Evolutionary conservation across 2,329 filamentous ascomycete species (phyloP), one percentile per base, ranked within the genome.

Genomic region (Raffaelea albimanens): DNA sequence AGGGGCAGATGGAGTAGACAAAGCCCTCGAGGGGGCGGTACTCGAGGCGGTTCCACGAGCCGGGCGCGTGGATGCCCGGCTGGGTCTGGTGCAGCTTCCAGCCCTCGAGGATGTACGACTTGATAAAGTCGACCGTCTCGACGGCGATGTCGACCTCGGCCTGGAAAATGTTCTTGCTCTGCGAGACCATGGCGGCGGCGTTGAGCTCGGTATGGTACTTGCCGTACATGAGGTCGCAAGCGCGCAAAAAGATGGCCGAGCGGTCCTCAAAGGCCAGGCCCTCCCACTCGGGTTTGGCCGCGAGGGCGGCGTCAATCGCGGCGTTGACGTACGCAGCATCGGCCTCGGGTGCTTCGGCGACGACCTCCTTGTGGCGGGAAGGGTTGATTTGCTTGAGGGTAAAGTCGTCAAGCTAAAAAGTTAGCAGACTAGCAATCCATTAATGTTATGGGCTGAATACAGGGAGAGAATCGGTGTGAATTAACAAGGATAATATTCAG

Each of bases 11-110:
- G 34, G 90, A 89, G 63, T 95, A 95, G 52, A 96, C 88, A 65
- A 96, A 96, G n/a, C 90, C 90, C 65, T 96, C 90, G 3, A 96
- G 78, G n/a, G 90, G 83, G 38, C 90, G 78, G 16, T 74, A 83
- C 55, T 90, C 87, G n/a, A 90, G 76, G 55, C 4, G 80, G 76
- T 38, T 38, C 34, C 34, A 38, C 34, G 14, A 8, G 18, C 34
- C 34, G 5, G 34, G 7, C 5, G 34, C 8, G 8, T 38, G 34
- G 13, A 38, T 38, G 34, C 8, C 14, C 5, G 34, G 34, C 34
- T 38, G 34, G 5, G 9, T 8, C 14, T 19, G 13, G 34, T 10
- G n/a, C 7, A 38, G 13, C 14, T 16, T 19, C 34, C 13, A 38
- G 34, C 14, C 34, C 7, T 7, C 34, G 8, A 10, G 13, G 34